Base-by-base conservation (phyloP, 2,329 filamentous ascomycete species). In the Fusarium praegraminearum region DNA sequence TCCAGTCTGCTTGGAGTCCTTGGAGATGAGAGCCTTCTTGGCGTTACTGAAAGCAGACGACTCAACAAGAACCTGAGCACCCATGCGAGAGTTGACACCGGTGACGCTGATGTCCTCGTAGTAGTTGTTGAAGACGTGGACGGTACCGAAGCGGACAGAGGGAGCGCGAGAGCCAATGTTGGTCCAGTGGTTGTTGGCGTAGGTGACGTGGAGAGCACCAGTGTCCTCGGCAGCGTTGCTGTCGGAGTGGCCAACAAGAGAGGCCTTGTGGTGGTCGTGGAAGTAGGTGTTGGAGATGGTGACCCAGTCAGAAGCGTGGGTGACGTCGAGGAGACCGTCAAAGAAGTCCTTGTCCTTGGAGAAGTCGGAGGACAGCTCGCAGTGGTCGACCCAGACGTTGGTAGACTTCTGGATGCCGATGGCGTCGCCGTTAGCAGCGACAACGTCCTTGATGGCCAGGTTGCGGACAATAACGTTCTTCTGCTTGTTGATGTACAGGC, bases 341-440 rank as follows among this genome's bases (percentile, higher is more conserved):
- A 90, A 91, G 81, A 86, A 90, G 81, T 92, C 89, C 81, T 92
- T 92, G 81, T 84, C 87, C 75, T 87, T 82, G 72, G 84, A 80
- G 35, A 76, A 75, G 79, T 91, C 85, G 26, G 86, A 88, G 7
- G 85, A 88, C 24, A 92, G 82, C 68, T 92, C 89, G 76, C 84
- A 83, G 80, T 91, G 90, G 80, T 92, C 90, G 51, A 92, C 80
- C 90, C 89, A 92, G 73, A 89, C 82, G 69, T 90, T 89, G 60
- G 77, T 86, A 51, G 85, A 83, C 15, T 75, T 76, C 77, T 90
- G 85, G 62, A 90, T 86, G 67, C 83, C 85, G 69, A 91, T 85
- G 61, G 85, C 86, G 71, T 90, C 89, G 22, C 88, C 88, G 65
- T 85, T 83, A 28, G 78, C 76, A 12, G 88, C 88, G 24, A 56